A percentile compares a stretch with the other conserved stretches of the same genome.
phyloP scores from a whole-genome alignment of 2,329 filamentous ascomycete genomes.

The Trichophyton simii region DNA sequence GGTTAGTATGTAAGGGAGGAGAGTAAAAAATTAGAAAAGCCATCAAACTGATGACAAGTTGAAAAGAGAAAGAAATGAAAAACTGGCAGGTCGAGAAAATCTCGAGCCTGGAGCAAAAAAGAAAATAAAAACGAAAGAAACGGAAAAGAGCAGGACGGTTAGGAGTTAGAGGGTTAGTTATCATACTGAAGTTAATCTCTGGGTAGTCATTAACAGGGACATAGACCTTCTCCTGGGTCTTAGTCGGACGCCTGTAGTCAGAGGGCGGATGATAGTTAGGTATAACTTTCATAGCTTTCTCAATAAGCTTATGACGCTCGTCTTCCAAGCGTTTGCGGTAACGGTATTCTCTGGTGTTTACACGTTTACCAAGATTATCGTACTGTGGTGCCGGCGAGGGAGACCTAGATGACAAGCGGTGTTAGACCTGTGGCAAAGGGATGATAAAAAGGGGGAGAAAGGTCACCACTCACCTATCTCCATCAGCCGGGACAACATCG shows the following conservation, averaged over 20 bases:
- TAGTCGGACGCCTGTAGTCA: conserved; percentile 96
- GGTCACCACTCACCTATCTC: conserved; percentile 60
- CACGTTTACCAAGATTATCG: conserved; percentile 97
- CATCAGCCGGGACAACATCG: conserved; percentile 93
- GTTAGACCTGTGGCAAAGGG: conserved; percentile 8
- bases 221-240: conserved; percentile 99
- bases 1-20: conserved; percentile 16
- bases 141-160: conserved; percentile 38
- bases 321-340: conserved; percentile 97
- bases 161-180: conserved; percentile 96
- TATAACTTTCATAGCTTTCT: conserved; percentile 99
- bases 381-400: conserved; percentile 94
- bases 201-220: conserved; percentile 99
- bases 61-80: conserved; percentile 25
- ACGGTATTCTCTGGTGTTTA: conserved; percentile 96
- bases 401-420: conserved; percentile 47
- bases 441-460: neutral
- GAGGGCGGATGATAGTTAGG: conserved; percentile 98
- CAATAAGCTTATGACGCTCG: conserved; percentile 95
- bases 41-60: conserved; percentile 21
- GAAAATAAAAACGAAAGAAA: conserved; percentile 13
- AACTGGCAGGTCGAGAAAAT: conserved; percentile 11
- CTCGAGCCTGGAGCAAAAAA: conserved; percentile 26
- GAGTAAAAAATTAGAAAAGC: conserved; percentile 22
- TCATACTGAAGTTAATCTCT: conserved; percentile 99